Percentiles rank a stretch among this genome's conserved stretches.
Conservation (phyloP, 2,329 filamentous ascomycete species). For the Fusarium denticulatum region DNA sequence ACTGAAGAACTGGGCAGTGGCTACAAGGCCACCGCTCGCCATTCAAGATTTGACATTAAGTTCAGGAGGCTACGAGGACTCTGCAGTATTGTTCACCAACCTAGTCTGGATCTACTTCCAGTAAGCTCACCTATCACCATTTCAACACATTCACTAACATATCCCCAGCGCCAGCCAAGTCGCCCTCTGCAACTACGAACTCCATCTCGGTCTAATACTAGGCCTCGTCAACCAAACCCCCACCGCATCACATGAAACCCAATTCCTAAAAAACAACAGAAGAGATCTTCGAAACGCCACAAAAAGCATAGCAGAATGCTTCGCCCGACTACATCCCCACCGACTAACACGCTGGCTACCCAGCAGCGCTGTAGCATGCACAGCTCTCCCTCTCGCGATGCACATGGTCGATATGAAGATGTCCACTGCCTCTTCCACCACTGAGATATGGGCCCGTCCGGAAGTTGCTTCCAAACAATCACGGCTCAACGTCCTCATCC, state of each 20-base stretch:
- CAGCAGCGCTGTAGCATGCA: constrained; percentile 35
- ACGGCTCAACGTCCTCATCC: constrained; percentile 30
- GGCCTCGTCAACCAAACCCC: constrained; percentile 6
- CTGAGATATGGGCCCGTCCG: constrained; percentile 18
- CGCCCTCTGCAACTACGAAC: constrained; percentile 29
- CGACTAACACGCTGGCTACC: constrained; percentile 29
- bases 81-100: constrained; percentile 29
- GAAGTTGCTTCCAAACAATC: constrained; percentile 28
- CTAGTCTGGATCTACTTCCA: constrained; percentile 39
- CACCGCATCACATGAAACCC: not conserved
- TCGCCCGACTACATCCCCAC: constrained; percentile 14
- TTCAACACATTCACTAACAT: not conserved
- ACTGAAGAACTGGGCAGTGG: constrained; percentile 12
- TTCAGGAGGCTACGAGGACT: constrained; percentile 15
- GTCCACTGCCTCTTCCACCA: constrained; percentile 19
- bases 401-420: constrained; percentile 34
- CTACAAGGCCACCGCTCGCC: constrained; percentile 18
- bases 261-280: constrained; percentile 30
- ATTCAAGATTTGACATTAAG: constrained; percentile 6
- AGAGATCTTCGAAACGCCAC: constrained; percentile 23
- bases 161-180: constrained; percentile 17
- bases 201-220: constrained; percentile 27
- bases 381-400: constrained; percentile 30
- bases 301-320: constrained; percentile 30
- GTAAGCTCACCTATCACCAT: not conserved